These are phyloP conservation scores for Apiospora pterosperma DNA, from an alignment of 2,329 filamentous ascomycete genomes.

Conservation along the genomic window DNA sequence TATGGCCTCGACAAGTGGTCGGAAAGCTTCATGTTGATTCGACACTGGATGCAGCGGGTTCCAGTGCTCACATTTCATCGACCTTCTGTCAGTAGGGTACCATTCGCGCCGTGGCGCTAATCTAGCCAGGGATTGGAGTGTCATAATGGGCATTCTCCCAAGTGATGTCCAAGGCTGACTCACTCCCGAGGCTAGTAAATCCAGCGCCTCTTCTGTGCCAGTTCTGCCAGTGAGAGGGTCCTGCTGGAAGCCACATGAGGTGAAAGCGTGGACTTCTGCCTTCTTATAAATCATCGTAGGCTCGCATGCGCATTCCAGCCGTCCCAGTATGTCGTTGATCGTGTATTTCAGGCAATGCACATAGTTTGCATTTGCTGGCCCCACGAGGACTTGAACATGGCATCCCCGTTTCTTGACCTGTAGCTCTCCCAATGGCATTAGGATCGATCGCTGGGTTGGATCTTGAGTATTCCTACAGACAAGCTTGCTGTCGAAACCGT, in stretches of 20 bases:
- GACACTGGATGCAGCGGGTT: slow-evolving; percentile 23
- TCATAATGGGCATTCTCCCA: fast-evolving
- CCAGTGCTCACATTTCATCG: slow-evolving; percentile 35
- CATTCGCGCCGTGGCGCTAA: slow-evolving; percentile 30
- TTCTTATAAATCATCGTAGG: slow-evolving; percentile 52
- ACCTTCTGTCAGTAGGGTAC: slow-evolving; percentile 29
- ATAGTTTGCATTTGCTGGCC: slow-evolving; percentile 20
- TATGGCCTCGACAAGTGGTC: slow-evolving; percentile 25
- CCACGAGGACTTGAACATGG: slow-evolving; percentile 41
- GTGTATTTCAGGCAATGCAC: slow-evolving; percentile 45
- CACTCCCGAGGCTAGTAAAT: slow-evolving; percentile 44
- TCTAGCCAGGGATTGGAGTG: slow-evolving; percentile 18
- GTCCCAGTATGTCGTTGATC: slow-evolving; percentile 51
- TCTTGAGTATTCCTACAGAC: slow-evolving; percentile 47
- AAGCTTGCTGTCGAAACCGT: slow-evolving; percentile 57
- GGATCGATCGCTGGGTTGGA: slow-evolving; percentile 41
- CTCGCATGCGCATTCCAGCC: slow-evolving; percentile 56
- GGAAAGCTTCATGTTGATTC: slow-evolving; percentile 36
- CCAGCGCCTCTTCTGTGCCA: slow-evolving; percentile 57
- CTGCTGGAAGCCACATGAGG: slow-evolving; percentile 50
- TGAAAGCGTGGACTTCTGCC: slow-evolving; percentile 57
- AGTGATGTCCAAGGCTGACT: slow-evolving; percentile 34
- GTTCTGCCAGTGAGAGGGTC: slow-evolving; percentile 57
- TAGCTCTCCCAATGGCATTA: slow-evolving; percentile 47
- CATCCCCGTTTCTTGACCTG: slow-evolving; percentile 24